phyloP scores from a whole-genome alignment of 805 yeast genomes.

The Blastobotrys attinorum region DNA sequence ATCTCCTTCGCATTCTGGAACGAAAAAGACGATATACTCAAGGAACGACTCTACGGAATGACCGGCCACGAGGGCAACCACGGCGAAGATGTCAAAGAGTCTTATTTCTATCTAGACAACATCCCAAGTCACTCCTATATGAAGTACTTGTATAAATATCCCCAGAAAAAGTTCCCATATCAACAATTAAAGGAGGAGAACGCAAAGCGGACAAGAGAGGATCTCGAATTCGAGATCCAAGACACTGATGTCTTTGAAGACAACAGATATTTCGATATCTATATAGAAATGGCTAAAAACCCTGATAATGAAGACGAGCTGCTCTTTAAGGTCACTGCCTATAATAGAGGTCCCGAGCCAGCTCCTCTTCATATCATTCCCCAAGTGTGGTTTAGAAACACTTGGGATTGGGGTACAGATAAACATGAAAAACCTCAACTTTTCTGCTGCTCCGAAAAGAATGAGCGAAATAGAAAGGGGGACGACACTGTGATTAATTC shows the following conservation, averaged over 20 bases:
- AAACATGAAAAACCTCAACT: constrained; percentile 30
- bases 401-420: constrained; percentile 86
- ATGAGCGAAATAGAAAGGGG: too few species aligned
- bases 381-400: constrained; percentile 75
- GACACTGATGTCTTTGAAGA: constrained; percentile 64
- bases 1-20: constrained; percentile 87
- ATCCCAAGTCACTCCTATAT: constrained; percentile 90
- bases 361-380: constrained; percentile 89
- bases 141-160: constrained; percentile 87
- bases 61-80: constrained; percentile 93
- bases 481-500: constrained; percentile 41
- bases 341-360: constrained; percentile 69
- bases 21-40: constrained; percentile 74
- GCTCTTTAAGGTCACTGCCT: constrained; percentile 78
- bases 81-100: constrained; percentile 83
- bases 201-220: constrained; percentile 54
- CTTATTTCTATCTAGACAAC: constrained; percentile 69
- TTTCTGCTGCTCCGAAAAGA: constrained; percentile 30
- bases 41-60: constrained; percentile 80
- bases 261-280: constrained; percentile 76
- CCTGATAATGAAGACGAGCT: constrained; percentile 74
- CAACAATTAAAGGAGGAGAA: constrained; percentile 62
- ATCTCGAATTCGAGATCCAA: constrained; percentile 71
- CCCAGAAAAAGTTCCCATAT: constrained; percentile 81
- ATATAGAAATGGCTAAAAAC: constrained; percentile 83